A percentile compares a stretch with the other conserved stretches of the same genome.
These are phyloP conservation scores for Naganishia vishniacii DNA, from an alignment of 768 basidiomycete genomes.

Conservation along the genomic window DNA sequence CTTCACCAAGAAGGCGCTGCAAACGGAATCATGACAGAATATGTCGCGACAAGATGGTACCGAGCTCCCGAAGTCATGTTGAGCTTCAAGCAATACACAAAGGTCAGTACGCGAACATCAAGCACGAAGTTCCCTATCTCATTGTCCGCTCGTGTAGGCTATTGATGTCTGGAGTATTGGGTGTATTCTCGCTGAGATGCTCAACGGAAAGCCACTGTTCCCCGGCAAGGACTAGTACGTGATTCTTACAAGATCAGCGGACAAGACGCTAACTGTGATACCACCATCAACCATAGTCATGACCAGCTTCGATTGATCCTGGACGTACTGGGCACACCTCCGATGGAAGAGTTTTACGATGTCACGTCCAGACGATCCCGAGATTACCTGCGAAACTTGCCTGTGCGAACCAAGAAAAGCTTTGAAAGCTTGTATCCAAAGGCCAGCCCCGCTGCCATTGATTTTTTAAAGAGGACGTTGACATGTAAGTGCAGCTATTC, in stretches of 20 bases:
- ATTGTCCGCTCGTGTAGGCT: constrained; percentile 26
- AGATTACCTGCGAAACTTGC: constrained; percentile 90
- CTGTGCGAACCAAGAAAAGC: constrained; percentile 79
- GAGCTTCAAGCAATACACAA: constrained; percentile 97
- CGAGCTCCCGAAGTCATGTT: constrained; percentile 78
- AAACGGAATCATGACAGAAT: constrained; percentile 48
- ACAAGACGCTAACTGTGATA: not conserved
- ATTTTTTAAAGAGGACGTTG: constrained; percentile 68
- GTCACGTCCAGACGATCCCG: constrained; percentile 79
- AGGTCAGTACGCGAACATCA: constrained; percentile 50
- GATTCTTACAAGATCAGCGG: not conserved
- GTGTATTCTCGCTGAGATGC: constrained; percentile 74
- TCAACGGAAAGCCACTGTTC: constrained; percentile 93
- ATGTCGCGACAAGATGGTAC: constrained; percentile 84
- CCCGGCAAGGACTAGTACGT: constrained; percentile 78
- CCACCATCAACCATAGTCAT: constrained; percentile 56
- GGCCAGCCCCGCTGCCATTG: constrained; percentile 70
- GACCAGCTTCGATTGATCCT: constrained; percentile 92
- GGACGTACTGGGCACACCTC: constrained; percentile 93
- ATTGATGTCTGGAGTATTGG: constrained; percentile 52
- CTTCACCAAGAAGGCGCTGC: constrained; percentile 29
- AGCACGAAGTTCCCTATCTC: not conserved
- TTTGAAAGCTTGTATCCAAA: constrained; percentile 85
- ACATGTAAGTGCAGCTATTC: constrained; percentile 55
- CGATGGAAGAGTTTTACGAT: constrained; percentile 94